phyloP scores from a whole-genome alignment of 176 grass and related monocot species.

The Triticum timopheevii region DNA sequence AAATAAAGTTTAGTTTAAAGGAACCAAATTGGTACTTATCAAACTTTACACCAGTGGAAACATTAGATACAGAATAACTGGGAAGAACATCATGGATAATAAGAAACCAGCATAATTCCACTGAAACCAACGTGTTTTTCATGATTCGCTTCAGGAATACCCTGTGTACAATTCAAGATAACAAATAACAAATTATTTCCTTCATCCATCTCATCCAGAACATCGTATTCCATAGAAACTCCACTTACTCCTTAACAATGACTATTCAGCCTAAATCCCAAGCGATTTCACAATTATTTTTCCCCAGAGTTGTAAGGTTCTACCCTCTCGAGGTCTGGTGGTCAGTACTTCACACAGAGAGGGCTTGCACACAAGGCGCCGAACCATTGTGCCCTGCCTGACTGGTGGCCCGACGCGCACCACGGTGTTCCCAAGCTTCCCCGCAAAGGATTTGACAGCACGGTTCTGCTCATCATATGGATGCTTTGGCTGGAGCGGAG shows the following conservation, averaged over 20 bases:
- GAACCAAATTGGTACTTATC: constrained; percentile 1
- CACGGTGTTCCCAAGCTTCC: no score
- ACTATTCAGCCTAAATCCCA: background rate
- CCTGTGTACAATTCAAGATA: background rate
- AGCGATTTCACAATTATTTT: background rate
- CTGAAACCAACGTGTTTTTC: background rate
- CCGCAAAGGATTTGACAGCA: no score
- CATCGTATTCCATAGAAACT: background rate
- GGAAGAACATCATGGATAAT: background rate
- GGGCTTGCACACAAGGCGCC: no score
- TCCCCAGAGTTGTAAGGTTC: background rate
- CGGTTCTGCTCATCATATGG: no score
- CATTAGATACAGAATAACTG: background rate
- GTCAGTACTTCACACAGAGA: no score
- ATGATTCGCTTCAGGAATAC: background rate
- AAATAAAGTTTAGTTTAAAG: constrained; percentile 1
- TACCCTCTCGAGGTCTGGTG: no score
- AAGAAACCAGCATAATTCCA: constrained; percentile 1
- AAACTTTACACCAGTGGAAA: background rate
- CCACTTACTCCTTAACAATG: background rate
- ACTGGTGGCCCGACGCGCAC: no score
- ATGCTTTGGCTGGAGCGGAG: no score
- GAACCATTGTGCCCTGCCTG: no score
- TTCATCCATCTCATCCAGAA: background rate
- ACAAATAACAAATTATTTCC: background rate